Evolutionary conservation across 2,329 filamentous ascomycete species (phyloP), one percentile per base, ranked within the genome.

Genomic region (Verticillium dahliae): DNA sequence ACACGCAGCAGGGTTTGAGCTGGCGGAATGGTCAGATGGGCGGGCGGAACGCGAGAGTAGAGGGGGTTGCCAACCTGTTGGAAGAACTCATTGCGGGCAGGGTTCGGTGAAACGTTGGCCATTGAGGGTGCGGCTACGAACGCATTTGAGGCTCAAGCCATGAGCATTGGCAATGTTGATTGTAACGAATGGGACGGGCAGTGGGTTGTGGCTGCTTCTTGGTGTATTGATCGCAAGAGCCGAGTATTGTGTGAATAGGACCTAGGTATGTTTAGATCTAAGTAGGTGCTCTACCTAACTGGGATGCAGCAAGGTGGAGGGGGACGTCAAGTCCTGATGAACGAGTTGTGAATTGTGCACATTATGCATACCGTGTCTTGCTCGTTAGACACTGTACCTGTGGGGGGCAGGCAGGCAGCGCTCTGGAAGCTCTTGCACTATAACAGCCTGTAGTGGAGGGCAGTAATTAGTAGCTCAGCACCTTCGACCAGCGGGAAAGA

Each of bases 1-100:
- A 77, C 61, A 89, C 77, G 67, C 86, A 89, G 66, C 75, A 80
- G 70, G 85, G 85, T 73, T 88, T 88, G 63, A 89, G 80, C 86
- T 89, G 55, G 13, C 54, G 34, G 9, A 15, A 13, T 13, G 54
- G 54, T 56, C 27, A 56, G 27, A 56, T 15, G n/a, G 39, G 37
- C 37, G 33, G 10, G 15, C 27, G 52, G 18, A 3, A 14, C 15
- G n/a, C 3, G 58, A 68, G 56, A 67, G 65, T 3, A 15, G 33
- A 11, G 3, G 27, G 34, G 18, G 3, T 4, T 27, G 61, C 66
- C 22, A 52, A 74, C 75, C 67, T 74, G 70, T 57, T 75, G 70
- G 61, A 78, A 78, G 64, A 77, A 71, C 33, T 71, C 70, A 61
- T 74, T 74, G 56, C 75, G 70, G 38, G 62, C 63, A 7, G 57